Percentiles rank a stretch among this genome's conserved stretches.
phyloP scores from a whole-genome alignment of 352 stramenopile genomes.

The Phytophthora boehmeriae region DNA sequence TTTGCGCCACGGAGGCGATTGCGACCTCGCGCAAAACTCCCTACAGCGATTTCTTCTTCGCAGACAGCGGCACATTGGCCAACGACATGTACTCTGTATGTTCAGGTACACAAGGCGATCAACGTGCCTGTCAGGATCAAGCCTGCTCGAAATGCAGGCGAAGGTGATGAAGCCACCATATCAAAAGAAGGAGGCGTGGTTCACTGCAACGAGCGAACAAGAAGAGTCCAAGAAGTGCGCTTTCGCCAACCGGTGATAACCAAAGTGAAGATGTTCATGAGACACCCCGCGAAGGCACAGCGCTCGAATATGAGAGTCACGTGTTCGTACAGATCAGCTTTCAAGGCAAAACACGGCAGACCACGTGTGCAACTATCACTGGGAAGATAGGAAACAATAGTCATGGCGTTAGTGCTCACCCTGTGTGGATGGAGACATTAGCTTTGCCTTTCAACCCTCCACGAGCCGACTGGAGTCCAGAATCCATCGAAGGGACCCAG shows the following conservation, averaged over 20 bases:
- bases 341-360: constrained; percentile 76
- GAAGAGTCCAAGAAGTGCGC: constrained; percentile 24
- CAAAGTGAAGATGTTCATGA: constrained; percentile 20
- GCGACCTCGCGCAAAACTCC: constrained; percentile 45
- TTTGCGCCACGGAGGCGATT: constrained; percentile 62
- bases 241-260: background rate
- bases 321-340: constrained; percentile 88
- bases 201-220: constrained; percentile 23
- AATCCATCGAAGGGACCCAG: constrained; percentile 63
- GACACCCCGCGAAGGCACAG: constrained; percentile 10
- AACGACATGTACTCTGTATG: constrained; percentile 71
- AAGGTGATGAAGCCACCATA: constrained; percentile 18
- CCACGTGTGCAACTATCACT: constrained; percentile 42
- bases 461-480: constrained; percentile 82
- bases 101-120: constrained; percentile 81
- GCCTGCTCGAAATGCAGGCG: constrained; percentile 8
- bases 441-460: constrained; percentile 86
- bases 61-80: constrained; percentile 51
- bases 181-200: constrained; percentile 18
- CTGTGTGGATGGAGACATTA: constrained; percentile 94
- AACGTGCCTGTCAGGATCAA: constrained; percentile 76
- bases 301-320: constrained; percentile 47
- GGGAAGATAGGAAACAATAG: constrained; percentile 10
- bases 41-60: constrained; percentile 6
- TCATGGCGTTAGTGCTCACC: constrained; percentile 33